These are phyloP conservation scores for Pilatotrama ljubarskyi DNA, from an alignment of 768 basidiomycete genomes.

Conservation along the genomic window DNA sequence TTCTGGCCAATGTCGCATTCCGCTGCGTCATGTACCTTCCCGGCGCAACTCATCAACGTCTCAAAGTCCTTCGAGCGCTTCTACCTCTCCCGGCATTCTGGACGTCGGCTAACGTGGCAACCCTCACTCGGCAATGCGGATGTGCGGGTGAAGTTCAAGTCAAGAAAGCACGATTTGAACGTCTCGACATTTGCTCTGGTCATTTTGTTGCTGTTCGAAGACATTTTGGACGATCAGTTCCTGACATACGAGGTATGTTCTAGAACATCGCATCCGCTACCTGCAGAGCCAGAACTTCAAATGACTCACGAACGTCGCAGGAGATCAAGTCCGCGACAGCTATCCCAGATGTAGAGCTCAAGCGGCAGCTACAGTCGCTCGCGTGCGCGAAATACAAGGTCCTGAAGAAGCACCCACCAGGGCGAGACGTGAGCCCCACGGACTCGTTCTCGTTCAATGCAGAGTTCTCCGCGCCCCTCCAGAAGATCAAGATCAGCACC, in stretches of 20 bases:
- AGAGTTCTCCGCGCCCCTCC: slow-evolving; percentile 76
- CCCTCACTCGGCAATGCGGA: slow-evolving; percentile 89
- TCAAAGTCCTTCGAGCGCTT: slow-evolving; percentile 84
- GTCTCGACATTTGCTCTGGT: slow-evolving; percentile 88
- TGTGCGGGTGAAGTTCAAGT: slow-evolving; percentile 79
- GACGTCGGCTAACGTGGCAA: slow-evolving; percentile 91
- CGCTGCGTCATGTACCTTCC: slow-evolving; percentile 64
- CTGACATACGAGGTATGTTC: slow-evolving; percentile 72
- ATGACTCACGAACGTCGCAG: slow-evolving; percentile 40
- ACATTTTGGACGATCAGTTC: slow-evolving; percentile 62
- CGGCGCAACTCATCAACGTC: slow-evolving; percentile 59
- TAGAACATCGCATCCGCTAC: neutral
- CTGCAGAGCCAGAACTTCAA: neutral
- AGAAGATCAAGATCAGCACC: slow-evolving; percentile 92
- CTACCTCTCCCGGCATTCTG: slow-evolving; percentile 87
- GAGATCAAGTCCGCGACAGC: slow-evolving; percentile 78
- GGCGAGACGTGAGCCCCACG: slow-evolving; percentile 71
- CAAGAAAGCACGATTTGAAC: slow-evolving; percentile 83
- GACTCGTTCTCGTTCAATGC: slow-evolving; percentile 92
- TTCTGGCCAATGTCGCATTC: slow-evolving; percentile 89
- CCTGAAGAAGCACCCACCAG: slow-evolving; percentile 86
- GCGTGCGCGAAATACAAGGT: slow-evolving; percentile 95
- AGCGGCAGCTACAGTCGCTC: slow-evolving; percentile 92
- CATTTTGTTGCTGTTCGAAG: slow-evolving; percentile 85
- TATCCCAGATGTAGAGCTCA: slow-evolving; percentile 76